These are phyloP conservation scores for Beta macrorhiza DNA, from an alignment of 179 eudicot species.

Conservation along the genomic window DNA sequence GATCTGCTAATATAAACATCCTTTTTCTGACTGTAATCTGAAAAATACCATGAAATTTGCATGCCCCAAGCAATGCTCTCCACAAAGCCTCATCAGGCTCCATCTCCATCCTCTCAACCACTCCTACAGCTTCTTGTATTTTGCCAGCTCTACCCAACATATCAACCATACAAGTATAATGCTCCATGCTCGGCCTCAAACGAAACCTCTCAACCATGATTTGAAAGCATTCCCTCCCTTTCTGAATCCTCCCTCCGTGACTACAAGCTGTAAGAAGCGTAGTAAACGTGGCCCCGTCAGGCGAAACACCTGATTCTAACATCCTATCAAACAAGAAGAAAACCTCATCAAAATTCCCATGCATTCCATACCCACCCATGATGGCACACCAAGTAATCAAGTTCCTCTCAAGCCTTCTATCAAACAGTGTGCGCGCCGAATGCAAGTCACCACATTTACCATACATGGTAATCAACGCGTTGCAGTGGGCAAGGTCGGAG, in stretches of 20 bases:
- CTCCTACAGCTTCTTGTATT: conserved; percentile 44
- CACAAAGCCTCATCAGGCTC: conserved; percentile 51
- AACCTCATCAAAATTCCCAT: conserved; percentile 38
- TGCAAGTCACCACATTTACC: conserved; percentile 43
- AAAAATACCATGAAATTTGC: conserved; percentile 36
- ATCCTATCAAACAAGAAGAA: conserved; percentile 44
- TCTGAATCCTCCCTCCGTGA: conserved; percentile 47
- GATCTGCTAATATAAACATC: conserved; percentile 7
- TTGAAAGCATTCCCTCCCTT: conserved; percentile 45
- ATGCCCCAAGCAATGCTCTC: conserved; percentile 47
- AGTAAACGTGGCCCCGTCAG: conserved; percentile 45
- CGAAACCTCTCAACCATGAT: conserved; percentile 46
- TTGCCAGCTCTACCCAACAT: conserved; percentile 55
- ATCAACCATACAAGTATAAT: conserved; percentile 65
- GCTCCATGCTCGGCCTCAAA: conserved; percentile 44
- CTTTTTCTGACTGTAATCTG: conserved; percentile 39
- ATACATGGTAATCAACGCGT: conserved; percentile 56
- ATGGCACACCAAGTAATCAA: conserved; percentile 50
- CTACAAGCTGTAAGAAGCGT: conserved; percentile 50
- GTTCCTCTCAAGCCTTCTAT: conserved; percentile 44
- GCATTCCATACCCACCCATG: conserved; percentile 52
- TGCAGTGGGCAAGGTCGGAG: conserved; percentile 39
- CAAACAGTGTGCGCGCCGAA: conserved; percentile 47
- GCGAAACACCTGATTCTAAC: conserved; percentile 37
- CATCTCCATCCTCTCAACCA: conserved; percentile 47